Evolutionary conservation across 768 basidiomycete genomes (phyloP).

Genomic region (Amanita brunnescens): DNA sequence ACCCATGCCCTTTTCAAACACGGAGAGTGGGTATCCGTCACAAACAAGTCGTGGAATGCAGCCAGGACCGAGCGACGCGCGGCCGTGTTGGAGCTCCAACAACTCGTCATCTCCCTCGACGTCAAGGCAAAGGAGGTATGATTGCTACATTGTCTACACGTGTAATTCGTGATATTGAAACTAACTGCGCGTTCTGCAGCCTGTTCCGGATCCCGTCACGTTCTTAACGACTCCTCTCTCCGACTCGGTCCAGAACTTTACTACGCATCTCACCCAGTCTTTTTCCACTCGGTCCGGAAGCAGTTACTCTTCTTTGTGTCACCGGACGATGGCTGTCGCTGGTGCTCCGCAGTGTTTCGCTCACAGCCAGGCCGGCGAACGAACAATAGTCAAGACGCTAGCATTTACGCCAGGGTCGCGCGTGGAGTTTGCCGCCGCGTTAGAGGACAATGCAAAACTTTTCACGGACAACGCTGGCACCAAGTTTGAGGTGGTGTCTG

Average conservation of each 20-base stretch:
- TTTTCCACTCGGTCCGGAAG: conserved; percentile 34
- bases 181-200: conserved; percentile 15
- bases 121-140: conserved; percentile 29
- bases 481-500: conserved; percentile 41
- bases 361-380: conserved; percentile 28
- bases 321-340: conserved; percentile 23
- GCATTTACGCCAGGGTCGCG: conserved; percentile 41
- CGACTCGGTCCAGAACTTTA: conserved; percentile 37
- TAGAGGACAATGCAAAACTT: conserved; percentile 15
- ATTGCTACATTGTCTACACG: not conserved
- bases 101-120: conserved; percentile 55
- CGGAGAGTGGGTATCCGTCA: conserved; percentile 55
- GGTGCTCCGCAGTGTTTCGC: conserved; percentile 24
- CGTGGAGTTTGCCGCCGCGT: conserved; percentile 40
- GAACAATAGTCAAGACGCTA: conserved; percentile 37
- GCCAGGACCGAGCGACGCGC: conserved; percentile 22
- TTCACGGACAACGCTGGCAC: conserved; percentile 32
- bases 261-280: conserved; percentile 35
- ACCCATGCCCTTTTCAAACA: conserved; percentile 45
- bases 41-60: conserved; percentile 42
- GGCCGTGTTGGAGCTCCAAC: conserved; percentile 60
- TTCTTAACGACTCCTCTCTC: conserved; percentile 35
- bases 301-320: conserved; percentile 45
- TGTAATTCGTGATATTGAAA: not conserved
- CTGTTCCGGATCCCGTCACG: conserved; percentile 21